Conservation (phyloP, 1,284 basidiomycete genomes). For the Fomitopsis betulina region DNA sequence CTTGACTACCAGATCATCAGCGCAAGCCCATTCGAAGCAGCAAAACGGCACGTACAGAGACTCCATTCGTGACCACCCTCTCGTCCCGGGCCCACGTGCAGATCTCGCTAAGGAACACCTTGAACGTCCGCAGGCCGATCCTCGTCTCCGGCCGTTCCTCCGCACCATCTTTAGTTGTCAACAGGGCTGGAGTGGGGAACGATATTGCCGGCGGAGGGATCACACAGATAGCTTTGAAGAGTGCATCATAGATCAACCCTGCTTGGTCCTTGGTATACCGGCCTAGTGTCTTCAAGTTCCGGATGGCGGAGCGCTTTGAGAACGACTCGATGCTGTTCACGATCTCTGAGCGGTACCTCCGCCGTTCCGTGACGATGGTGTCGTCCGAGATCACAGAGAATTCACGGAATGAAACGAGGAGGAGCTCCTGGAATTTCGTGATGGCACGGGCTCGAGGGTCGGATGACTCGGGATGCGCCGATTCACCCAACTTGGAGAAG, state of each 20-base stretch:
- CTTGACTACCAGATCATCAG: conserved; percentile 53
- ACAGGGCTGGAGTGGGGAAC: conserved; percentile 42
- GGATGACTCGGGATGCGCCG: conserved; percentile 86
- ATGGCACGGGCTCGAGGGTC: conserved; percentile 93
- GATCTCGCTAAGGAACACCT: conserved; percentile 87
- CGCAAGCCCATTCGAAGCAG: background rate
- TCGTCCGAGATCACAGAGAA: conserved; percentile 97
- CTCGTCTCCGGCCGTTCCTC: conserved; percentile 86
- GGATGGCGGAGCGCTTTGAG: conserved; percentile 90
- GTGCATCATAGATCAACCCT: conserved; percentile 87
- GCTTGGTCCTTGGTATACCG: conserved; percentile 87
- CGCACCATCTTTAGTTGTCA: conserved; percentile 49
- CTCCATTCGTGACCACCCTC: conserved; percentile 88
- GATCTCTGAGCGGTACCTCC: conserved; percentile 86
- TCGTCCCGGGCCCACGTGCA: conserved; percentile 97
- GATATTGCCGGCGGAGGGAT: conserved; percentile 55
- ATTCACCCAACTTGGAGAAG: conserved; percentile 91
- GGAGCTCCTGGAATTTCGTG: conserved; percentile 96
- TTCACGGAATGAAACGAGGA: conserved; percentile 95
- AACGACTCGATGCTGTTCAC: conserved; percentile 94
- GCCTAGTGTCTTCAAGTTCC: conserved; percentile 82
- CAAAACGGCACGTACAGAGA: conserved; percentile 55
- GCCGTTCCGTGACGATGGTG: conserved; percentile 85
- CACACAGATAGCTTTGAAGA: conserved; percentile 86
- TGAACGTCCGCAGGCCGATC: conserved; percentile 86